Base-by-base conservation (phyloP, 352 stramenopile genomes). In the Phytopythium ostracodes region DNA sequence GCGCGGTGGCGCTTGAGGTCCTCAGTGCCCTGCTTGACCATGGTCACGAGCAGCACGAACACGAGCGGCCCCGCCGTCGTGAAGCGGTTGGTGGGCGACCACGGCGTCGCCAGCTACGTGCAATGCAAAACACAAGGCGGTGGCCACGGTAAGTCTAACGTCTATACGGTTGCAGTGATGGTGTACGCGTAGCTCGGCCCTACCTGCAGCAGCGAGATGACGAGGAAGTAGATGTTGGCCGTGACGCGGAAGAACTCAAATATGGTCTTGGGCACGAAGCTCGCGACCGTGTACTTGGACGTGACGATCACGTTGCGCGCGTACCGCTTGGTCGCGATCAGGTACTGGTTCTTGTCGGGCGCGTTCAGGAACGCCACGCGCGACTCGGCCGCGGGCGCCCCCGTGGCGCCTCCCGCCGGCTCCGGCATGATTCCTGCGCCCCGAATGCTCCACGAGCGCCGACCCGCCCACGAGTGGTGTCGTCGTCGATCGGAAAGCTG, bases 211-310 rank as follows among this genome's bases (percentile, higher is more conserved):
- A 94, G 60, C 12, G 90, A 95, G 44, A 98, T 95, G 38, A 92
- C 73, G n/a, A 98, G 70, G 71, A 98, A 98, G 75, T 98, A 98
- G 62, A 98, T 75, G 68, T 98, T 98, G 33, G 90, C 93, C 50
- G 97, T 89, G 59, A 94, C 79, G 33, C 92, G 87, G 72, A 98
- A 98, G 77, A 98, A 96, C 68, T 98, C 89, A 49, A 94, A 86
- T 55, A 98, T 88, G n/a, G 86, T 91, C 79, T 97, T 84, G 18
- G 96, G 95, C 47, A 98, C 63, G 71, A 98, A 99, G 51, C 79
- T 79, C 44, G 75, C 29, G 14, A 91, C 27, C 12, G 94, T 98
- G 76, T 98, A 99, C 75, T 97, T 98, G 66, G 81, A 90, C 2
- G 90, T 97, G 42, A 82, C 73, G 56, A 97, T 89, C 54, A 86